Evolutionary conservation across 108 stramenopile species (phyloP).

Genomic region (Pseudonitzschia delicatissima): DNA sequence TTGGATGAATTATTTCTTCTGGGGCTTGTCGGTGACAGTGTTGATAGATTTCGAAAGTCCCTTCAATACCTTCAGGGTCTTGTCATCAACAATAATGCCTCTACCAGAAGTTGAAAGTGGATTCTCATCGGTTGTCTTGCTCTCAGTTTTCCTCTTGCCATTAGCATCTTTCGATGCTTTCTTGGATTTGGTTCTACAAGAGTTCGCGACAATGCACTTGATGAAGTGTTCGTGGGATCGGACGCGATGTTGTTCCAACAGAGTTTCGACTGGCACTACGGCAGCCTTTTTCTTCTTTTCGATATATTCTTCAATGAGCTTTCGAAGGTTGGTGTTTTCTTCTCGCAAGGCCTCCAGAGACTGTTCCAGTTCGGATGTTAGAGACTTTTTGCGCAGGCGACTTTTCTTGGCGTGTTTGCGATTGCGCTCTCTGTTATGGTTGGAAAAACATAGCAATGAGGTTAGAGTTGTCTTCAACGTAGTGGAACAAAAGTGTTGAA

Average conservation of each 20-base stretch:
- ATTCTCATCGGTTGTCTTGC: not conserved
- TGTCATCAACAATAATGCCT: not conserved
- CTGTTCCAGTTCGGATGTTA: conserved; percentile 91
- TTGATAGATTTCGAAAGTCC: not conserved
- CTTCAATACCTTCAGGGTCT: not conserved
- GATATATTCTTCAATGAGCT: conserved; percentile 37
- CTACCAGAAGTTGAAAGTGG: not conserved
- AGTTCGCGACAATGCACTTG: not conserved
- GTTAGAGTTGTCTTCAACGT: not conserved
- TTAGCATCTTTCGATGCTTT: not conserved
- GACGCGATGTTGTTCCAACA: not conserved
- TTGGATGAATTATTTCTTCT: too few relatives aligned
- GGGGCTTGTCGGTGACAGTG: not conserved
- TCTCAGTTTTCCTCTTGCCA: not conserved
- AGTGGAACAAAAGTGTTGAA: not conserved
- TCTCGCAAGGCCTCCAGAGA: conserved; percentile 69
- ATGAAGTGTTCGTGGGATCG: conserved; percentile 7
- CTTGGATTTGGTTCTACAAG: not conserved
- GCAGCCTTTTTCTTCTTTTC: not conserved
- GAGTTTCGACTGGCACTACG: not conserved
- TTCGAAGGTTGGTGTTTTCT: conserved; percentile 74
- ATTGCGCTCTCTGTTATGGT: conserved; percentile 50
- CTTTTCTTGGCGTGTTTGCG: conserved; percentile 91
- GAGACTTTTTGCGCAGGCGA: conserved; percentile 93
- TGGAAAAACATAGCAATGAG: too few relatives aligned